A percentile compares a stretch with the other conserved stretches of the same genome.
Conservation (phyloP, 108 stramenopile genomes). For the Nannochloropsis granulata region DNA sequence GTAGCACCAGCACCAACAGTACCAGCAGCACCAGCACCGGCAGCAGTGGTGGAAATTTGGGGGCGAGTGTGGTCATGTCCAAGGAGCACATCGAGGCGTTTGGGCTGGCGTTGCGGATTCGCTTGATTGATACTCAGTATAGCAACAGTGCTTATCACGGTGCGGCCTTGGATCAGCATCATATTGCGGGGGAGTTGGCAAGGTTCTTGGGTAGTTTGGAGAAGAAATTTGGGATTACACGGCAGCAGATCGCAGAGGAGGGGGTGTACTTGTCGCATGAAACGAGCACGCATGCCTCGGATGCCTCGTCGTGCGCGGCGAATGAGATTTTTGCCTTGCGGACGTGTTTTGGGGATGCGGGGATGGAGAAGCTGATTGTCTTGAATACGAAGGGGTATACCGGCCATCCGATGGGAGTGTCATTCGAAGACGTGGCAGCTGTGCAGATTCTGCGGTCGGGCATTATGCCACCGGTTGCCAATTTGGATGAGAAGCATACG, state of each 20-base stretch:
- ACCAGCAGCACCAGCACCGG: background rate
- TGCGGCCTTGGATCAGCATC: conserved; percentile 75
- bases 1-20: background rate
- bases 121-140: conserved; percentile 72
- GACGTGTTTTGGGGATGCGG: conserved; percentile 69
- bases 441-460: conserved; percentile 71
- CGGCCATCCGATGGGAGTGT: conserved; percentile 93
- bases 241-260: conserved; percentile 68
- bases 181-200: conserved; percentile 74
- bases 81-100: background rate
- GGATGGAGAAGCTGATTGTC: conserved; percentile 62
- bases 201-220: conserved; percentile 70
- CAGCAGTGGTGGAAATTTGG: background rate
- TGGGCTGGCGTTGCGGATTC: conserved; percentile 43
- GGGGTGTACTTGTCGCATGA: conserved; percentile 96
- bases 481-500: conserved; percentile 61
- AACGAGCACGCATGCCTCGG: conserved; percentile 80
- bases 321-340: conserved; percentile 81
- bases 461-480: conserved; percentile 69
- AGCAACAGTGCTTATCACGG: conserved; percentile 89
- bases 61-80: conserved; percentile 15
- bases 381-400: conserved; percentile 89
- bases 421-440: conserved; percentile 85
- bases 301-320: conserved; percentile 68
- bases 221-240: conserved; percentile 66